These are phyloP conservation scores for Saccharomycopsis fermentans DNA, from an alignment of 805 yeast species.

Conservation along the genomic window DNA sequence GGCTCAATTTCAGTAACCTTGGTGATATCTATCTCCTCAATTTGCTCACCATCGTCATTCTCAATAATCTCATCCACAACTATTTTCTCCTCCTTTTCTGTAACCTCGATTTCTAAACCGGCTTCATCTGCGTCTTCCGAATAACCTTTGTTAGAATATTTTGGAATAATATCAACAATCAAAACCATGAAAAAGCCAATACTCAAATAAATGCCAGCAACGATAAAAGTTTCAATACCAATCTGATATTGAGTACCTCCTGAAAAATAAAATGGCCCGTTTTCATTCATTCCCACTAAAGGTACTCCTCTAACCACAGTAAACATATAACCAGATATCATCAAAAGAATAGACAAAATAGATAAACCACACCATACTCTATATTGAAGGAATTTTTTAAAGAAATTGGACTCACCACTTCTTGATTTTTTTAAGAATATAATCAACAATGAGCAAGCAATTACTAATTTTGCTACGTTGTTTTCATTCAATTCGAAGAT, in stretches of 20 bases:
- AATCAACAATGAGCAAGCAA: constrained; percentile 7
- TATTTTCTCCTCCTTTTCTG: neutral
- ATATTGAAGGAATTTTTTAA: constrained; percentile 8
- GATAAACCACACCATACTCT: constrained; percentile 27
- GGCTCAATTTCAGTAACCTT: constrained; percentile 3
- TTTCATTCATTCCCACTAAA: constrained; percentile 42
- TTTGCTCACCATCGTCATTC: neutral
- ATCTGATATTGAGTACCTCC: constrained; percentile 63
- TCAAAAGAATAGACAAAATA: constrained; percentile 33
- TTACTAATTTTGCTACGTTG: constrained; percentile 3
- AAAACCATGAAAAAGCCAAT: constrained; percentile 34
- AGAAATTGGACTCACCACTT: constrained; percentile 1
- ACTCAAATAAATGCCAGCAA: constrained; percentile 39
- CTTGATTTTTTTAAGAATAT: constrained; percentile 9
- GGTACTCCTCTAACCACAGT: constrained; percentile 53
- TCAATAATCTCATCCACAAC: neutral
- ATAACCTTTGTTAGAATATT: neutral
- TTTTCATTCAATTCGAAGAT: constrained; percentile 7
- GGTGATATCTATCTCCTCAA: neutral
- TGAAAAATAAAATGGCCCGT: constrained; percentile 43
- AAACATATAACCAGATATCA: constrained; percentile 57
- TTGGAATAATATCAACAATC: constrained; percentile 26
- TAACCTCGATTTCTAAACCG: neutral
- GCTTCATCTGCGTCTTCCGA: neutral
- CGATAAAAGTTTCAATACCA: constrained; percentile 53